These are phyloP conservation scores for Vanrija humicola DNA, from an alignment of 1,284 basidiomycete species.

Conservation along the genomic window DNA sequence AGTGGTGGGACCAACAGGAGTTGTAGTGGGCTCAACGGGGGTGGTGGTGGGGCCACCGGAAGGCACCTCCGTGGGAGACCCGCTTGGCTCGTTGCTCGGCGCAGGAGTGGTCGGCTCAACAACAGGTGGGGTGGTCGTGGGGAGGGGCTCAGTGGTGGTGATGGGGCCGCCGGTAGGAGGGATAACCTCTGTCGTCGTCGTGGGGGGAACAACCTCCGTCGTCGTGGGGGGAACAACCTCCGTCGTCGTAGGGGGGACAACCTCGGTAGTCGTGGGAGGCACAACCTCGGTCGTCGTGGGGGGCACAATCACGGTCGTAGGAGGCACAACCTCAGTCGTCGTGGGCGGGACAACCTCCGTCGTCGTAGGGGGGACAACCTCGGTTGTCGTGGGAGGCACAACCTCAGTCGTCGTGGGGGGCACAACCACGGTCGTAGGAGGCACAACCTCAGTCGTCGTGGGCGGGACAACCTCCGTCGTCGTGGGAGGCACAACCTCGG, in stretches of 20 bases:
- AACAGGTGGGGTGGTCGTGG: neutral
- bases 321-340: too few species aligned
- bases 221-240: neutral
- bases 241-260: neutral
- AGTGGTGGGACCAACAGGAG: neutral
- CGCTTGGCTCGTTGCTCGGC: too few species aligned
- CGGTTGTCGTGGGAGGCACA: neutral
- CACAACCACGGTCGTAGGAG: too few species aligned
- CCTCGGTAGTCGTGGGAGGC: neutral
- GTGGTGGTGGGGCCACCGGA: neutral
- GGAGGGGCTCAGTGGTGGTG: too few species aligned
- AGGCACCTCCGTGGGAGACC: too few species aligned
- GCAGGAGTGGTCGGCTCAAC: neutral
- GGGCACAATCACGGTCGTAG: neutral
- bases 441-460: neutral
- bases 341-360: neutral
- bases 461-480: neutral
- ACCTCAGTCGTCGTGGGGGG: neutral
- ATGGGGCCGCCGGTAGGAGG: neutral
- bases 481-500: neutral
- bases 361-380: neutral
- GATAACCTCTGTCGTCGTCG: neutral
- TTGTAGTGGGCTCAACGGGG: too few species aligned
- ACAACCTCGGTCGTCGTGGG: neutral
- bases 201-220: neutral